Evolutionary conservation across 371 early-diverging fungal species (phyloP).

Genomic region (Paramicrosporidium saccamoebae): DNA sequence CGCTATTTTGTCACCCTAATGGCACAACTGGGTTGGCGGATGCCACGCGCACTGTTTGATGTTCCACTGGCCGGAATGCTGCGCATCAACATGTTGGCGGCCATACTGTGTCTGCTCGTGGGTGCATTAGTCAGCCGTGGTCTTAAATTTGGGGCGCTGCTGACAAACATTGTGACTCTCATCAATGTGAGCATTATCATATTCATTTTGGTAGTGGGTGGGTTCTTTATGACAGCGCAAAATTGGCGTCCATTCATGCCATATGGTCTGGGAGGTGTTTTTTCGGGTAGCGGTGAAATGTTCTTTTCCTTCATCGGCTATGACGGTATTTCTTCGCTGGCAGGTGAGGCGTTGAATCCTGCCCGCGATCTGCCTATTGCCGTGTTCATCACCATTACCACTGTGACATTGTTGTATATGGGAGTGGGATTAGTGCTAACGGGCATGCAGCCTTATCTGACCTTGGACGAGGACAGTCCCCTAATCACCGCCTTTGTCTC

Average conservation of each 20-base stretch:
- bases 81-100: too few relatives aligned
- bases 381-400: slow-evolving; percentile 28
- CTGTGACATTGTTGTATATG: slow-evolving; percentile 43
- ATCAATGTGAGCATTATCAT: too few relatives aligned
- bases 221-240: too few relatives aligned
- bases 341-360: slow-evolving; percentile 50
- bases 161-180: too few relatives aligned
- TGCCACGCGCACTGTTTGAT: too few relatives aligned
- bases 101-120: too few relatives aligned
- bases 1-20: slow-evolving; percentile 28
- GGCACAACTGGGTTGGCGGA: too few relatives aligned
- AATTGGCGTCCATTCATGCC: slow-evolving; percentile 56
- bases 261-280: slow-evolving; percentile 29
- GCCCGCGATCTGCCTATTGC: slow-evolving; percentile 53
- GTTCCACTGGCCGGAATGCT: too few relatives aligned
- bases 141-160: too few relatives aligned
- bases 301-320: slow-evolving; percentile 70
- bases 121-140: too few relatives aligned
- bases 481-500: slow-evolving; percentile 21
- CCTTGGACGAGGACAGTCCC: slow-evolving; percentile 15
- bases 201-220: too few relatives aligned
- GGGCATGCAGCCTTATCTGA: slow-evolving; percentile 23
- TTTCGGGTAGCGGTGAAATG: slow-evolving; percentile 34
- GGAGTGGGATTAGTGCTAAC: slow-evolving; percentile 27
- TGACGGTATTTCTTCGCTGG: slow-evolving; percentile 52